Evolutionary conservation across 1,139 yeast genomes (phyloP).

Genomic region (Wickerhamomyces sp.): DNA sequence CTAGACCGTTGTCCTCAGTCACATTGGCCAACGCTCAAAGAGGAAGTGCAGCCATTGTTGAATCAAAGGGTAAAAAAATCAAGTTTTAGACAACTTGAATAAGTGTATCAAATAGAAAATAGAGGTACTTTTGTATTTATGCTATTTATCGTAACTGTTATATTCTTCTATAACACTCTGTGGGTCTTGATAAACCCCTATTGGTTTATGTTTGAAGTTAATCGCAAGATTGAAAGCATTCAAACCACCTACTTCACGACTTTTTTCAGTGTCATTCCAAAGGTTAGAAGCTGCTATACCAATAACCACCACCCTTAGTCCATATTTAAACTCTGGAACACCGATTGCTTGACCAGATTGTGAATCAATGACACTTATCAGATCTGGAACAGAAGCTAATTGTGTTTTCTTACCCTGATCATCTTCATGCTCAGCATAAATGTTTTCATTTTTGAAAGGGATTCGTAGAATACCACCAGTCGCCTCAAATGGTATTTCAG

Average conservation of each 20-base stretch:
- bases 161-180: conserved; percentile 34
- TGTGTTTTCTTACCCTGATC: conserved; percentile 9
- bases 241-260: conserved; percentile 35
- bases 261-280: conserved; percentile 33
- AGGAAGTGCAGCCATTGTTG: conserved; percentile 84
- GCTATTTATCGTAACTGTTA: neutral
- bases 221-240: conserved; percentile 30
- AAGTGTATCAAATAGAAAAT: neutral
- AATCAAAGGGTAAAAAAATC: conserved; percentile 84
- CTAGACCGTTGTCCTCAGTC: conserved; percentile 61
- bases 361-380: conserved; percentile 36
- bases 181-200: conserved; percentile 30
- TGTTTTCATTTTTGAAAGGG: conserved; percentile 41
- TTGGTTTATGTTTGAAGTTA: conserved; percentile 28
- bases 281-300: conserved; percentile 32
- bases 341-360: conserved; percentile 41
- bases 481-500: conserved; percentile 31
- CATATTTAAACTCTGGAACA: conserved; percentile 39
- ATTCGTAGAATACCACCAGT: conserved; percentile 24
- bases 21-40: conserved; percentile 89
- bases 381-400: conserved; percentile 38
- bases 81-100: neutral
- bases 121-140: neutral
- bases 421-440: conserved; percentile 27
- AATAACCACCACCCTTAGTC: conserved; percentile 35